Conservation (phyloP, 2,329 filamentous ascomycete species). For the Paracoccidioides lutzii region DNA sequence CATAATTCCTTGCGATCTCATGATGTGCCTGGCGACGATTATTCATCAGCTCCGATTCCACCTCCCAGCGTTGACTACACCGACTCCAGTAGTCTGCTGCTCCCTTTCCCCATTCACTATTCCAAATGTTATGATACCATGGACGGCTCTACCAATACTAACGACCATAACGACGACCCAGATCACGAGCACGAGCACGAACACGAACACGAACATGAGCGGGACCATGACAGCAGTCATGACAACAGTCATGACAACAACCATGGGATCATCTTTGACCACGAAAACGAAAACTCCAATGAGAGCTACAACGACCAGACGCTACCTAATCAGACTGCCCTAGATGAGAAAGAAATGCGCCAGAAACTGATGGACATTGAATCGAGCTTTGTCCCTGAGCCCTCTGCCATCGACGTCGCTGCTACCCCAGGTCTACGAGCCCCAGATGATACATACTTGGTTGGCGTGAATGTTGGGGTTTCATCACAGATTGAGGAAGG, state of each 20-base stretch:
- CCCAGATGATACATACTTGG: slow-evolving; percentile 33
- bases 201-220: slow-evolving; percentile 6
- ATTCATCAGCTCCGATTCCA: not conserved
- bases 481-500: slow-evolving; percentile 3
- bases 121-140: slow-evolving; percentile 1
- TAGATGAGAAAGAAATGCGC: slow-evolving; percentile 48
- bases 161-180: slow-evolving; percentile 4
- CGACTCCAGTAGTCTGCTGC: slow-evolving; percentile 2
- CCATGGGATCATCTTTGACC: slow-evolving; percentile 6
- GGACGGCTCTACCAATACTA: slow-evolving; percentile 2
- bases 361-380: slow-evolving; percentile 49
- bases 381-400: slow-evolving; percentile 49
- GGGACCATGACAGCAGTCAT: slow-evolving; percentile 12
- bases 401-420: slow-evolving; percentile 31
- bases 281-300: slow-evolving; percentile 1
- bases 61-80: not conserved
- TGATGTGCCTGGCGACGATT: not conserved
- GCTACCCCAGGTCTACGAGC: slow-evolving; percentile 13
- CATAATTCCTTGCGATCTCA: not conserved
- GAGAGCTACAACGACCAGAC: slow-evolving; percentile 3
- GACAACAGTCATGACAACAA: slow-evolving; percentile 18
- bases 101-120: slow-evolving; percentile 5
- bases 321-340: slow-evolving; percentile 27
- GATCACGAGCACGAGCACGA: slow-evolving; percentile 7
- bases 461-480: slow-evolving; percentile 22